Evolutionary conservation across 2,329 filamentous ascomycete genomes (phyloP).

Genomic region (Colletotrichum lini): DNA sequence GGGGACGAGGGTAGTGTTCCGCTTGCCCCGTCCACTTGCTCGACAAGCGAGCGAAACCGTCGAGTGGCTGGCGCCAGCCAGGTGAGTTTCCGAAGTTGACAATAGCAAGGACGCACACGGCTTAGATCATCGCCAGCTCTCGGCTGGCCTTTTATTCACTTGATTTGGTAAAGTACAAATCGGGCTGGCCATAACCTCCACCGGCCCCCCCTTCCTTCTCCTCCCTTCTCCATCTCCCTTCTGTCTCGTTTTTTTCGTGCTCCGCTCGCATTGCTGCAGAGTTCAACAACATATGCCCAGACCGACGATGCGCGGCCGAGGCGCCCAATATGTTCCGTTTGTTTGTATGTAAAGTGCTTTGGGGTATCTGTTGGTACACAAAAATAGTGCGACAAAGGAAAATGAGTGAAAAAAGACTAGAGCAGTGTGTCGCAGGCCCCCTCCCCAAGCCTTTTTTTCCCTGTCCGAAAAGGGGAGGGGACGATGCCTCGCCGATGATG

Average conservation of each 20-base stretch:
- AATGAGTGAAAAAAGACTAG: conserved; percentile 25
- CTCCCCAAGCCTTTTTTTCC: not conserved
- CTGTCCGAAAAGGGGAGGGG: not conserved
- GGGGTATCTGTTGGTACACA: conserved; percentile 44
- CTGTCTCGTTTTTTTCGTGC: conserved; percentile 9
- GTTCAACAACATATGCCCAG: conserved; percentile 20
- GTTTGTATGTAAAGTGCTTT: conserved; percentile 41
- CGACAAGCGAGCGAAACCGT: too few species aligned
- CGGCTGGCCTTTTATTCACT: conserved; percentile 29
- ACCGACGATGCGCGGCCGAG: conserved; percentile 13
- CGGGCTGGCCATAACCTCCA: conserved; percentile 19
- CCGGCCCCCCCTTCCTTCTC: not conserved
- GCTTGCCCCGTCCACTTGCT: too few species aligned
- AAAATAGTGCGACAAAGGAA: conserved; percentile 41
- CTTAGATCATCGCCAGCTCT: conserved; percentile 15
- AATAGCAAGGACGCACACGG: not conserved
- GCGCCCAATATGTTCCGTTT: conserved; percentile 37
- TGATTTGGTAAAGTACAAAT: conserved; percentile 35
- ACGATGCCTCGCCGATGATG: conserved; percentile 34
- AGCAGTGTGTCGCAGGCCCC: conserved; percentile 17
- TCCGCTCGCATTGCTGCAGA: conserved; percentile 13
- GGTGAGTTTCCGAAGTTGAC: not conserved
- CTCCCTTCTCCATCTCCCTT: not conserved
- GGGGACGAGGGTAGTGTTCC: too few species aligned
- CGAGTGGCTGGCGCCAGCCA: not conserved